Percentiles rank a stretch among this genome's conserved stretches.
phyloP scores from a whole-genome alignment of 371 early-diverging fungal species.

The Mucor circinelloides region DNA sequence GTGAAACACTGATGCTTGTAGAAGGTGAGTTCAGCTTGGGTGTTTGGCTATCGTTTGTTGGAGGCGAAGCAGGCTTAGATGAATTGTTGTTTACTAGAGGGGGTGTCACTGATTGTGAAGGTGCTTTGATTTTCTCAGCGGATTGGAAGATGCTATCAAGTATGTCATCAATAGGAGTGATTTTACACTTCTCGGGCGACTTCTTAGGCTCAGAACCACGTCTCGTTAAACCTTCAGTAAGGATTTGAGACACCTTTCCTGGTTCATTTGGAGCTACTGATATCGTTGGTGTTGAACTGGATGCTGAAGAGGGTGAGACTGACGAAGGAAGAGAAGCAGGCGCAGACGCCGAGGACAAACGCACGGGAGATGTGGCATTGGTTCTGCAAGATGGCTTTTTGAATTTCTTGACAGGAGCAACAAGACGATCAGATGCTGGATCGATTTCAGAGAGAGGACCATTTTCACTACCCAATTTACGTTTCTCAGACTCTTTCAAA shows the following conservation, averaged over 20 bases:
- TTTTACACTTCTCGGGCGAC: background rate
- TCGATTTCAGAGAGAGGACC: background rate
- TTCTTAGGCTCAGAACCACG: background rate
- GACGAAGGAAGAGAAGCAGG: too few species aligned
- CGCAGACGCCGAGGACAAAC: background rate
- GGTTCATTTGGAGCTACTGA: background rate
- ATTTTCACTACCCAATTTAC: background rate
- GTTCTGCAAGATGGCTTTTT: background rate
- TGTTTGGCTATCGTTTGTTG: background rate
- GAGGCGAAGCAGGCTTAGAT: background rate
- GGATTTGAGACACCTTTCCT: background rate
- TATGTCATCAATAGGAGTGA: background rate
- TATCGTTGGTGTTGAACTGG: background rate
- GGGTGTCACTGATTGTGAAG: background rate
- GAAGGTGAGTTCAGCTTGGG: background rate
- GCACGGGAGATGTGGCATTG: background rate
- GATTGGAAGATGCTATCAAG: background rate
- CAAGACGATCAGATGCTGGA: background rate
- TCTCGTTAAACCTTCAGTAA: background rate
- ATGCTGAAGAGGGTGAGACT: background rate
- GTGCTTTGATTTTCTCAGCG: background rate
- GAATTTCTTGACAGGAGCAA: background rate
- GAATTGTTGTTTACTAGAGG: background rate
- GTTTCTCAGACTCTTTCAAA: background rate
- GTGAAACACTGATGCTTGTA: background rate